phyloP scores from a whole-genome alignment of 2,329 filamentous ascomycete species.

The Verticillium tricorpus region DNA sequence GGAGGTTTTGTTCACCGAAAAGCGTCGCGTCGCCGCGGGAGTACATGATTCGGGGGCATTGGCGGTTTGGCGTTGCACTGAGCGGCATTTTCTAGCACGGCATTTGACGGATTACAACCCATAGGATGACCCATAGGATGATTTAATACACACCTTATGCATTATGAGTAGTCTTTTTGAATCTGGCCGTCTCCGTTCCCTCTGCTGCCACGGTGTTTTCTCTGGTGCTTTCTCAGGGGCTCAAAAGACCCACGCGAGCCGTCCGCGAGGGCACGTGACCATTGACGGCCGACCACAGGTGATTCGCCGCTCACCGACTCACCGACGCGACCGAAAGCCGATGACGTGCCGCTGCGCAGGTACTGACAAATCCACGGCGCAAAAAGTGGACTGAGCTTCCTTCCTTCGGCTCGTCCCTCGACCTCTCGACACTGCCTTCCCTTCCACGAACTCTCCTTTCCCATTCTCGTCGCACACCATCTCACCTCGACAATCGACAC shows the following conservation, averaged over 20 bases:
- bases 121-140: not conserved
- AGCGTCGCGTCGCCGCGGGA: not conserved
- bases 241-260: not conserved
- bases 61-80: not conserved
- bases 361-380: slow-evolving; percentile 13
- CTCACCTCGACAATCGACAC: slow-evolving; percentile 1
- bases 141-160: not conserved
- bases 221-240: too few relatives aligned
- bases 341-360: not conserved
- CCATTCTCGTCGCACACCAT: not conserved
- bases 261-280: slow-evolving; percentile 1
- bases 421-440: slow-evolving; percentile 1
- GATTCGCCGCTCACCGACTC: not conserved
- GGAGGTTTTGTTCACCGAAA: not conserved
- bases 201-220: too few relatives aligned
- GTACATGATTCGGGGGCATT: not conserved
- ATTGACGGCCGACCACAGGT: too few relatives aligned
- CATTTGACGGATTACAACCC: not conserved
- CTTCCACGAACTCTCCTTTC: not conserved
- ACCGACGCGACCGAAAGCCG: not conserved
- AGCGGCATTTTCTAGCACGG: not conserved
- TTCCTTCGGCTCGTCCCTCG: too few relatives aligned
- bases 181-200: too few relatives aligned
- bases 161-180: not conserved
- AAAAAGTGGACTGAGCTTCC: slow-evolving; percentile 10